These are phyloP conservation scores for Penicillium sp. DNA, from an alignment of 2,329 filamentous ascomycete species.

Conservation along the genomic window DNA sequence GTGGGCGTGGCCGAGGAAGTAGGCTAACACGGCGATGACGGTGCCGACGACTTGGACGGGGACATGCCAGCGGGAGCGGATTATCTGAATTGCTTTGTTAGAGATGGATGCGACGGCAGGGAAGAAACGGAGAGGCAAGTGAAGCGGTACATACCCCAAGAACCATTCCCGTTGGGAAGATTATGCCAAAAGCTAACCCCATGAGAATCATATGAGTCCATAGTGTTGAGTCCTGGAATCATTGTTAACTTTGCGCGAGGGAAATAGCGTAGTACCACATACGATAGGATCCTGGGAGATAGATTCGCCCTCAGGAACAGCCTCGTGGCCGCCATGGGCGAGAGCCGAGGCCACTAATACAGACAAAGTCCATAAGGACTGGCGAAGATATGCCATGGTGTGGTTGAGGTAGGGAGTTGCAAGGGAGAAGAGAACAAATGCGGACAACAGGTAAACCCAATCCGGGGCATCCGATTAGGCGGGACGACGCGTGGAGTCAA, in stretches of 20 bases:
- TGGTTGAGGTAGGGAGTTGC: not conserved
- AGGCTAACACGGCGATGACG: conserved; percentile 73
- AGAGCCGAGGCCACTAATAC: conserved; percentile 27
- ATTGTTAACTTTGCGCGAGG: not conserved
- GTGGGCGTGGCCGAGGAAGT: conserved; percentile 88
- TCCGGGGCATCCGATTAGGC: conserved; percentile 22
- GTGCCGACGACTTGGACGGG: conserved; percentile 77
- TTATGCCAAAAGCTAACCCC: conserved; percentile 80
- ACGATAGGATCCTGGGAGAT: conserved; percentile 73
- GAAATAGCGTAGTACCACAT: conserved; percentile 33
- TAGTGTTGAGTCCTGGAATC: conserved; percentile 67
- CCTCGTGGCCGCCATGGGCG: conserved; percentile 54
- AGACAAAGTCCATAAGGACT: conserved; percentile 24
- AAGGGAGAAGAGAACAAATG: conserved; percentile 10
- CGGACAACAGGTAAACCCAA: conserved; percentile 12
- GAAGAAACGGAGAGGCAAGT: not conserved
- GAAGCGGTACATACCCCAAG: conserved; percentile 63
- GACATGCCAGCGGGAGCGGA: conserved; percentile 90
- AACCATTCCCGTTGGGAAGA: conserved; percentile 95
- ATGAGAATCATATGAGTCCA: conserved; percentile 94
- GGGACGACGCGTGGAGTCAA: not conserved
- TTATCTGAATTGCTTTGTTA: conserved; percentile 57
- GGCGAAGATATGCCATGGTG: conserved; percentile 17
- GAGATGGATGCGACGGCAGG: not conserved
- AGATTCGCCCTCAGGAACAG: conserved; percentile 65